These are phyloP conservation scores for Phytophthora ramorum DNA, from an alignment of 352 stramenopile genomes.

Conservation along the genomic window DNA sequence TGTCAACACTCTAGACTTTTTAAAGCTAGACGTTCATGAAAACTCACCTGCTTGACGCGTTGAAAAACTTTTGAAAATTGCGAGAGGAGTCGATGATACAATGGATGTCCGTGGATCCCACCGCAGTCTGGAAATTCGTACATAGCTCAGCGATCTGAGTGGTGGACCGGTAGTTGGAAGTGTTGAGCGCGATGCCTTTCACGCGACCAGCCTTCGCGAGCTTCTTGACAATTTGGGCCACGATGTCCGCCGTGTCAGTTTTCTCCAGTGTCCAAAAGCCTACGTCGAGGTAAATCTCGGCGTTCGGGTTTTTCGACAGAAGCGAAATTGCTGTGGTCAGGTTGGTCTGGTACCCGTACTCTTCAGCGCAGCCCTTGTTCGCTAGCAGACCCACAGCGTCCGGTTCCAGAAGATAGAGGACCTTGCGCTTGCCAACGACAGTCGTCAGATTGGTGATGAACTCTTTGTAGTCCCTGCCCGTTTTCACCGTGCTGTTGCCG, in stretches of 20 bases:
- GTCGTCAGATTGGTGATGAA: slow-evolving; percentile 58
- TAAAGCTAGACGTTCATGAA: too few relatives aligned
- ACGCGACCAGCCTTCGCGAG: slow-evolving; percentile 43
- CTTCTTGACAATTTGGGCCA: slow-evolving; percentile 56
- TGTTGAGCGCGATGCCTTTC: slow-evolving; percentile 82
- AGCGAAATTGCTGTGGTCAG: slow-evolving; percentile 51
- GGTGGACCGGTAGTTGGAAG: slow-evolving; percentile 76
- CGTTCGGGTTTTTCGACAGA: slow-evolving; percentile 64
- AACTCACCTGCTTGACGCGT: too few relatives aligned
- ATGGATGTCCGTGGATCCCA: slow-evolving; percentile 42
- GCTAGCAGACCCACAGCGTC: slow-evolving; percentile 66
- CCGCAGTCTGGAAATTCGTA: slow-evolving; percentile 58
- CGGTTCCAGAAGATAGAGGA: slow-evolving; percentile 75
- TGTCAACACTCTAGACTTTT: too few relatives aligned
- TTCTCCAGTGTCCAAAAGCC: slow-evolving; percentile 63
- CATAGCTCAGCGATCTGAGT: slow-evolving; percentile 54
- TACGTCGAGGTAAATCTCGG: slow-evolving; percentile 75
- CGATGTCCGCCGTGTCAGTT: slow-evolving; percentile 24
- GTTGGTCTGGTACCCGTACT: slow-evolving; percentile 62
- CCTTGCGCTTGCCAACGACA: slow-evolving; percentile 57
- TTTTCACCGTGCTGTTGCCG: slow-evolving; percentile 43
- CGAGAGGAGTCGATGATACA: slow-evolving; percentile 77
- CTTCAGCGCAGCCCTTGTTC: slow-evolving; percentile 41
- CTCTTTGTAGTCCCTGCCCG: slow-evolving; percentile 48
- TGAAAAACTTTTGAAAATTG: slow-evolving; percentile 56